Base-by-base conservation (phyloP, 2,329 filamentous ascomycete genomes). In the Bipolaris cookei region DNA sequence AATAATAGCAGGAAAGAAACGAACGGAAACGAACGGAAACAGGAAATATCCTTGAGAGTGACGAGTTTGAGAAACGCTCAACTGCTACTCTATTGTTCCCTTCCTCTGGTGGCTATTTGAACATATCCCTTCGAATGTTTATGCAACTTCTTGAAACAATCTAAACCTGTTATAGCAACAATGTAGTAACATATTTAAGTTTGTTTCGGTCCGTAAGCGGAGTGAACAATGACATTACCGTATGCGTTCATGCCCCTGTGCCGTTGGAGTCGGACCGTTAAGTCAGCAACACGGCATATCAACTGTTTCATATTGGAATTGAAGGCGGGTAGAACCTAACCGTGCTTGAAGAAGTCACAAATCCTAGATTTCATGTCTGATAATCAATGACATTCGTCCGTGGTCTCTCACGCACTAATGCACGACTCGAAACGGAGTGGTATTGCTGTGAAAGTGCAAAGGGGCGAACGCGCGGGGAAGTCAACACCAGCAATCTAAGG, bases 281-380 rank as follows among this genome's bases (percentile, higher is more conserved):
- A 18, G 21, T 23, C 14, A 18, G 21, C 6, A 23, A 16, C 7
- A 6, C 45, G 45, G 30, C 13, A 3, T 21, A 35, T 21, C 25
- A 37, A 30, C 13, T 23, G 28, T 50, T 50, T 50, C 45, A 50
- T 39, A 30, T 38, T 18, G 45, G 37, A 37, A 50, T 43, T 46
- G 21, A 35, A 32, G 18, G 38, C 6, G 6, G 32, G 11, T n/a
- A 32, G 23, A 11, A 6, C 23, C 11, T 14, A 5, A 38, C 21
- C 14, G 4, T 18, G 6, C 38, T 30, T 21, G 1, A 11, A 44
- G 18, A 23, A 30, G 8, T 16, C 16, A 20, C 28, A 8, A n/a
- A 16, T 21, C 21, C 42, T 13, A 32, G 13, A 39, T 21, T 14
- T 11, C 38, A 42, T 23, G 6, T 16, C 3, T 18, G 10, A 28